Base-by-base conservation (phyloP, 495 filamentous ascomycete genomes). In the Aspergillus nidulans region DNA sequence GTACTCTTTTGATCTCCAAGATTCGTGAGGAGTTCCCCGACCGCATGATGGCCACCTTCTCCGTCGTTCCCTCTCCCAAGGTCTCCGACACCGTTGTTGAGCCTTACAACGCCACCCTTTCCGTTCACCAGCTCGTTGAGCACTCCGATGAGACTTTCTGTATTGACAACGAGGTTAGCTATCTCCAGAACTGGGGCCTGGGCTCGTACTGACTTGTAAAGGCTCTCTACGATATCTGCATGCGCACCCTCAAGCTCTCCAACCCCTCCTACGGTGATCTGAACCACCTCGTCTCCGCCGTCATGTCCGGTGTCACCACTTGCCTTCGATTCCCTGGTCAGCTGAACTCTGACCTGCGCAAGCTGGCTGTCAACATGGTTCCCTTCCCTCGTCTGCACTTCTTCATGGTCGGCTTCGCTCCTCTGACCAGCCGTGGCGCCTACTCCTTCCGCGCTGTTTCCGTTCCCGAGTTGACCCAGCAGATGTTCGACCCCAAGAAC, bases 401-500 rank as follows among this genome's bases (percentile, higher is more conserved):
- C 89, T 99, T 99, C 88, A 99, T 99, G 94, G 95, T 99, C 72
- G 94, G 94, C 72, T 99, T 99, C 76, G 92, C 94, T 74, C 94
- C 94, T 71, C 85, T 99, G 63, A 99, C 94, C 71, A 92, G 89
- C 83, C 91, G 94, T 75, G 91, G 92, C 68, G 85, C 92, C 65
- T 70, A 91, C 83, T 87, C 86, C 58, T 99, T 97, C 94, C 95
- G 94, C 71, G 91, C 95, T 59, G 87, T 99, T 73, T 89, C 85
- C 69, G 94, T 99, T 56, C 94, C 95, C 30, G 94, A 99, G 83
- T 84, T 99, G 75, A 99, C 94, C 69, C 94, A 99, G 82, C 94
- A 99, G 77, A 99, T 99, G 91, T 99, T 90, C 82, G 94, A 99
- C 81, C 94, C 94, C 68, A 99, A 99, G 89, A 99, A 99, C 85